A percentile compares a stretch with the other conserved stretches of the same genome.
Evolutionary conservation across 129 eudicot genomes (phyloP).

Genomic region (carrot (Daucus carota)): DNA sequence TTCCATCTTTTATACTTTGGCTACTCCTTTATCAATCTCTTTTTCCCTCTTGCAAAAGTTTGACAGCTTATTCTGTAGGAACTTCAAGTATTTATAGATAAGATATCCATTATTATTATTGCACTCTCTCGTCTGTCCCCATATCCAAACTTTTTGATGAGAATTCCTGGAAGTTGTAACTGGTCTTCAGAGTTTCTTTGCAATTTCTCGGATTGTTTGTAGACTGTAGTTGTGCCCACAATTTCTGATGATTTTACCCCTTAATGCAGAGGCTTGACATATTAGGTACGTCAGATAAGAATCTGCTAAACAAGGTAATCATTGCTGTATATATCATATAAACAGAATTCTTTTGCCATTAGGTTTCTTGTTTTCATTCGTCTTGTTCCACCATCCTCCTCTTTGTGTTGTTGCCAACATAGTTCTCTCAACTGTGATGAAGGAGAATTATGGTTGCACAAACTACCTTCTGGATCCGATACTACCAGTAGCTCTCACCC

Average conservation of each 20-base stretch:
- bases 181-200: not conserved
- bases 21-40: not conserved
- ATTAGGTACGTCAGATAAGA: not conserved
- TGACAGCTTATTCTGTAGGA: not conserved
- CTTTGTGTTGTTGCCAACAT: not conserved
- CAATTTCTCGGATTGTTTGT: not conserved
- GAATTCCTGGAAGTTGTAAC: not conserved
- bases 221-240: not conserved
- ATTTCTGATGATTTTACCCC: not conserved
- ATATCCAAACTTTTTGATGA: not conserved
- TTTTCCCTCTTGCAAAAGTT: not conserved
- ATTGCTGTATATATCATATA: not conserved
- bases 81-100: not conserved
- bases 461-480: conserved; percentile 36
- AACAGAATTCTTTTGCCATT: not conserved
- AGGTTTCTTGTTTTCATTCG: not conserved
- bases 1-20: not conserved
- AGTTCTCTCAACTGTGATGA: not conserved
- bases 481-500: conserved; percentile 26
- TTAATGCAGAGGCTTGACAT: not conserved
- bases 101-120: not conserved
- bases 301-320: not conserved
- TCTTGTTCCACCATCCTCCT: not conserved
- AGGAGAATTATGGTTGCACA: conserved; percentile 28
- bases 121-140: not conserved